Evolutionary conservation across 2,329 filamentous ascomycete genomes (phyloP), one percentile per base, ranked within the genome.

Genomic region (Botrytis paeoniae): DNA sequence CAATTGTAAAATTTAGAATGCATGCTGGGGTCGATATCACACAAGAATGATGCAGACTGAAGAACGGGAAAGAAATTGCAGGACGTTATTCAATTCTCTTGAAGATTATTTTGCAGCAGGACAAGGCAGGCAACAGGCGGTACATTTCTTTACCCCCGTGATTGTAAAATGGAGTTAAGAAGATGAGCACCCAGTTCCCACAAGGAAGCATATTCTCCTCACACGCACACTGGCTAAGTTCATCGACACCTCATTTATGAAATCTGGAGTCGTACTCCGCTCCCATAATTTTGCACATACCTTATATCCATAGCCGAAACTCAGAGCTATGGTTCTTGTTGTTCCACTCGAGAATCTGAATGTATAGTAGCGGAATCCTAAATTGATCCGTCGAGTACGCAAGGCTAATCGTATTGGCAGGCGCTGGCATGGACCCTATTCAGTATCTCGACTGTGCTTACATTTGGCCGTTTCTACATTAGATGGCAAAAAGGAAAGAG

Each of bases 361-460:
- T n/a, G 61, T 63, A 63, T 20, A 41, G 35, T n/a, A 25, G 12
- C 39, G 16, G 22, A 37, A 41, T 63, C 22, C 61, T n/a, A 7
- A n/a, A n/a, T 29, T 25, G 14, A 41, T 25, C 37, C 39, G 6
- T 39, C 37, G 22, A 63, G 39, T 29, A 63, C 35, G 25, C 39
- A 63, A 29, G 16, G 25, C 61, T 63, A 39, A 65, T 25, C 10
- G 18, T 48, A 12, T 18, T 29, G 37, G 43, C 14, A 72, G 70
- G 70, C 70, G n/a, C 18, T 72, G 39, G 70, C 43, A 62, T 72
- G 70, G 70, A 72, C 70, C 18, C 45, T 72, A 35, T 43, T 45
- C 35, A 48, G 68, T 37, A 51, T 59, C 16, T 66, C 70, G 35
- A 59, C 62, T 68, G 45, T 65, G 10, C 45, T 72, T 35, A 72